These are phyloP conservation scores for Glarea lozoyensis DNA, from an alignment of 495 filamentous ascomycete species.

Conservation along the genomic window DNA sequence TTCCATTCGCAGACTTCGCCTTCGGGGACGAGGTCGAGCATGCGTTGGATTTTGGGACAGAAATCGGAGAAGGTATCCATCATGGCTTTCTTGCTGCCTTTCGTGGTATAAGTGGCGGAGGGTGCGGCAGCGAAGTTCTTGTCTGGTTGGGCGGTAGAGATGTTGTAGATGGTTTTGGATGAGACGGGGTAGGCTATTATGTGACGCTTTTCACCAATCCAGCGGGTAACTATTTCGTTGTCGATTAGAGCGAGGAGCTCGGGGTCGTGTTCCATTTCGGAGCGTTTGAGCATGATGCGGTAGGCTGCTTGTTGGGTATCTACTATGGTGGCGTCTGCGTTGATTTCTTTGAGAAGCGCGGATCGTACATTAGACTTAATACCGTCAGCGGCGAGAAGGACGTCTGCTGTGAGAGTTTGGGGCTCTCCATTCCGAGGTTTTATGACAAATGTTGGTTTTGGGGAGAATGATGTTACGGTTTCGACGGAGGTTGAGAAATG, in stretches of 20 bases:
- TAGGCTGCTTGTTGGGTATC: constrained; percentile 78
- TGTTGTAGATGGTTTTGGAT: constrained; percentile 69
- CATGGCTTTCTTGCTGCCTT: constrained; percentile 60
- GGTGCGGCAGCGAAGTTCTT: constrained; percentile 62
- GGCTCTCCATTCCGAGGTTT: constrained; percentile 47
- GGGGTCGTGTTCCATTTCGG: constrained; percentile 54
- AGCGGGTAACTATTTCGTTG: constrained; percentile 58
- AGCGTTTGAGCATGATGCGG: constrained; percentile 68
- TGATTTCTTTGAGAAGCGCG: constrained; percentile 49
- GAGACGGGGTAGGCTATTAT: constrained; percentile 78
- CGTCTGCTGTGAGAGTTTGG: constrained; percentile 51
- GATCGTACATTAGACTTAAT: constrained; percentile 59
- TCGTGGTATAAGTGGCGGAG: constrained; percentile 68
- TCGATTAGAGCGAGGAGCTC: constrained; percentile 61
- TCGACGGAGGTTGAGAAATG: constrained; percentile 50
- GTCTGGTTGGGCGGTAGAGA: constrained; percentile 69
- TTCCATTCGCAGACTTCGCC: constrained; percentile 79
- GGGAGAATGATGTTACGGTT: constrained; percentile 44
- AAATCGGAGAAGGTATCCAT: constrained; percentile 60
- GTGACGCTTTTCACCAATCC: constrained; percentile 70
- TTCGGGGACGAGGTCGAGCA: constrained; percentile 72
- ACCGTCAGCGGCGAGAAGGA: constrained; percentile 65
- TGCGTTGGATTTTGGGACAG: constrained; percentile 59
- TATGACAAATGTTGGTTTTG: constrained; percentile 45
- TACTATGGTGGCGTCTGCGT: constrained; percentile 46